Percentiles rank a stretch among this genome's conserved stretches.
These are phyloP conservation scores for Fusarium verrucosum DNA, from an alignment of 2,329 filamentous ascomycete genomes.

Conservation along the genomic window DNA sequence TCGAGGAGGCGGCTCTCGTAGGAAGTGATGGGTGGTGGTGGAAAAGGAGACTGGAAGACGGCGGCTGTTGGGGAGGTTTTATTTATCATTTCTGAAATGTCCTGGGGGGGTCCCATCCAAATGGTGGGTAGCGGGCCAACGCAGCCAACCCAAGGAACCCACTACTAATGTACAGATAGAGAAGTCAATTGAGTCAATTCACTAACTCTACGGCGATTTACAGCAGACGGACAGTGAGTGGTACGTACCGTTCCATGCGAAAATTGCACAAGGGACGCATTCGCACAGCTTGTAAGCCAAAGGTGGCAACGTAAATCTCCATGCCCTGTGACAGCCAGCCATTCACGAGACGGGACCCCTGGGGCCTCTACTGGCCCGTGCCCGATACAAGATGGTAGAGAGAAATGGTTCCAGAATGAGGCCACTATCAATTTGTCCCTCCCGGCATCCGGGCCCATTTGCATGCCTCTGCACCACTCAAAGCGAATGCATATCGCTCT, in stretches of 20 bases:
- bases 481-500: constrained; percentile 11
- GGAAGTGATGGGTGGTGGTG: constrained; percentile 31
- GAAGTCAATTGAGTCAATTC: background rate
- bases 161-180: no score
- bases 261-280: constrained; percentile 21
- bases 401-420: constrained; percentile 50
- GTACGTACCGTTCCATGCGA: constrained; percentile 23
- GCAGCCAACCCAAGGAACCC: no score
- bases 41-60: constrained; percentile 35
- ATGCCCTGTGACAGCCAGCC: constrained; percentile 26
- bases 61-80: constrained; percentile 47
- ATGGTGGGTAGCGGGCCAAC: constrained; percentile 30
- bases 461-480: constrained; percentile 29
- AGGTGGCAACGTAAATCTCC: constrained; percentile 32
- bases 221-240: constrained; percentile 12
- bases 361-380: constrained; percentile 24
- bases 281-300: constrained; percentile 15
- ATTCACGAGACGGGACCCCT: constrained; percentile 34
- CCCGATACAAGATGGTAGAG: constrained; percentile 34
- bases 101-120: constrained; percentile 32
- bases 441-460: constrained; percentile 47
- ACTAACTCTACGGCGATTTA: constrained; percentile 22
- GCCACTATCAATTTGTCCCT: constrained; percentile 46
- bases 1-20: constrained; percentile 32
- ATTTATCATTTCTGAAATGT: constrained; percentile 49